Conservation (phyloP, 106 monocot species). For the Cymbidium sinense region DNA sequence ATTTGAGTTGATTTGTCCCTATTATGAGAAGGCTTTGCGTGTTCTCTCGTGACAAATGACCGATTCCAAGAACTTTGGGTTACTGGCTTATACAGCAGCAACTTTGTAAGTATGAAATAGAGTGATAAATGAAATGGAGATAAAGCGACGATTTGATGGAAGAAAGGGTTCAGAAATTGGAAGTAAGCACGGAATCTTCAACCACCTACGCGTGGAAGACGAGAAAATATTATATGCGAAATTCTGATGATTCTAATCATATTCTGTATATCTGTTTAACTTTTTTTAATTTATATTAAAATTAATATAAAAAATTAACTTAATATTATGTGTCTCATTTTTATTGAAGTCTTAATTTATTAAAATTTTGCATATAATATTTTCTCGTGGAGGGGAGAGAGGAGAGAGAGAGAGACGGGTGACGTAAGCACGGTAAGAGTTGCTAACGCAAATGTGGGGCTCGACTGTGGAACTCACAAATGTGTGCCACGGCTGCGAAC, state of each 20-base stretch:
- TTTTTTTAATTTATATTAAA: too few species aligned
- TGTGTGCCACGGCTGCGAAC: not conserved
- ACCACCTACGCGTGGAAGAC: not conserved
- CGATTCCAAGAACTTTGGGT: not conserved
- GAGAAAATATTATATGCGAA: too few species aligned
- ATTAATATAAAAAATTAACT: too few species aligned
- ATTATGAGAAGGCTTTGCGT: too few species aligned
- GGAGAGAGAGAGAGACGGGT: not conserved
- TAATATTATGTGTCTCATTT: too few species aligned
- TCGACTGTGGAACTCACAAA: not conserved
- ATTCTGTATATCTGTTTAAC: too few species aligned
- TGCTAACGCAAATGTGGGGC: not conserved
- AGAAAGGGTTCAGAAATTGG: not conserved
- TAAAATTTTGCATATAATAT: too few species aligned
- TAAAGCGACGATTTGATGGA: not conserved
- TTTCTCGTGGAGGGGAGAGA: too few species aligned
- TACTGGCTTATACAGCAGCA: not conserved
- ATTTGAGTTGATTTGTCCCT: not conserved
- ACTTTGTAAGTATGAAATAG: not conserved
- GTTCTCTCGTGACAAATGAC: not conserved
- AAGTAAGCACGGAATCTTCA: not conserved
- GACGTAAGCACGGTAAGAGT: not conserved
- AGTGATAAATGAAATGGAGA: not conserved
- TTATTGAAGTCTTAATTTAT: too few species aligned
- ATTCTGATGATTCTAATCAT: too few species aligned